Evolutionary conservation across 495 filamentous ascomycete species (phyloP).

Genomic region (Xylaria venustula): DNA sequence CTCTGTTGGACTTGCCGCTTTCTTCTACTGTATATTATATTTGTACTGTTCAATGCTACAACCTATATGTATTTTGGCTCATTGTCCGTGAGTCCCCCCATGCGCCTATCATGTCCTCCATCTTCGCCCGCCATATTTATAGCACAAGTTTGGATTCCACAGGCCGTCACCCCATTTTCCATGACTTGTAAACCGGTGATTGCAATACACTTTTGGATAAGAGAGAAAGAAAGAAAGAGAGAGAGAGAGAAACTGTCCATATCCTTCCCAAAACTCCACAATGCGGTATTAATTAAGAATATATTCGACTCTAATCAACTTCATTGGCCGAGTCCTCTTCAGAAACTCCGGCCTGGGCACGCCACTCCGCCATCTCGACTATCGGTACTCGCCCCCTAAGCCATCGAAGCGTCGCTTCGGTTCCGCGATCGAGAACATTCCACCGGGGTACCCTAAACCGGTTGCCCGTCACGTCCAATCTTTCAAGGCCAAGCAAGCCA

Average conservation of each 20-base stretch:
- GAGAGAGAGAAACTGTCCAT: not conserved
- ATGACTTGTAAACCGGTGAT: not conserved
- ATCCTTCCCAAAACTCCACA: constrained; percentile 17
- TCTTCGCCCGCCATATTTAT: not conserved
- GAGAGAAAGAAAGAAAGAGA: not conserved
- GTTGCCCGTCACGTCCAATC: constrained; percentile 71
- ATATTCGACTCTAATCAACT: constrained; percentile 17
- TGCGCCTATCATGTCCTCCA: not conserved
- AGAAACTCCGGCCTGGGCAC: constrained; percentile 32
- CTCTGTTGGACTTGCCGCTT: too few relatives aligned
- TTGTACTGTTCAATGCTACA: not conserved
- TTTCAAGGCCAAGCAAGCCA: constrained; percentile 62
- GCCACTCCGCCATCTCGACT: constrained; percentile 56
- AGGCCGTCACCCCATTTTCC: not conserved
- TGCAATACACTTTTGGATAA: not conserved
- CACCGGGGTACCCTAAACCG: constrained; percentile 82
- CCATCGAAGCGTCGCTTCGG: constrained; percentile 82
- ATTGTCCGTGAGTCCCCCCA: not conserved
- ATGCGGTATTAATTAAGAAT: constrained; percentile 7
- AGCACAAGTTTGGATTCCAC: not conserved
- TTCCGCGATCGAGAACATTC: constrained; percentile 83
- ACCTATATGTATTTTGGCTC: not conserved
- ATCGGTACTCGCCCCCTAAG: constrained; percentile 73
- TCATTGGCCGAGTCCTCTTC: constrained; percentile 37
- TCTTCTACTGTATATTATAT: not conserved